A percentile compares a stretch with the other conserved stretches of the same genome.
These are phyloP conservation scores for Tremella yokohamensis DNA, from an alignment of 768 basidiomycete genomes.

Conservation along the genomic window DNA sequence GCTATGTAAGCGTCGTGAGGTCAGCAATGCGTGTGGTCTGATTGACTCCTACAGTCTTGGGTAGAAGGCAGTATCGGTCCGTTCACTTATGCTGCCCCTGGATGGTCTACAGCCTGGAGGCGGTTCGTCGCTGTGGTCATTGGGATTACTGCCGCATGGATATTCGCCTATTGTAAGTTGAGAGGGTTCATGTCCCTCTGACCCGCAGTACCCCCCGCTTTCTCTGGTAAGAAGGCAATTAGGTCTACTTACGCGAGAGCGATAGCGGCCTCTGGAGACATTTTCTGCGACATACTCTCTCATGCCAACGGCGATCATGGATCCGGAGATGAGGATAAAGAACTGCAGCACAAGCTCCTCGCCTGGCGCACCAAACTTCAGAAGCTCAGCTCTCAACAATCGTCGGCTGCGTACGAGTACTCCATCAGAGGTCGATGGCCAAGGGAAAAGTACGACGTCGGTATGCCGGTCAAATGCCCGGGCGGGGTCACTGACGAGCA, in stretches of 20 bases:
- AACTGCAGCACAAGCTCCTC: conserved; percentile 64
- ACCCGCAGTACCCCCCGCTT: conserved; percentile 64
- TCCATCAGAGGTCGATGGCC: conserved; percentile 76
- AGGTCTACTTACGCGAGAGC: conserved; percentile 68
- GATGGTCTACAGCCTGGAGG: conserved; percentile 62
- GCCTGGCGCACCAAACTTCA: conserved; percentile 72
- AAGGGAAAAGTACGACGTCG: conserved; percentile 69
- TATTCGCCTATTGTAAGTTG: conserved; percentile 27
- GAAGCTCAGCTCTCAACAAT: conserved; percentile 54
- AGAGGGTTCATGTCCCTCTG: not conserved
- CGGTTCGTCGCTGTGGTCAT: conserved; percentile 56
- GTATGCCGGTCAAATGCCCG: conserved; percentile 26
- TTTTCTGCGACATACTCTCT: conserved; percentile 73
- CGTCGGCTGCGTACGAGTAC: conserved; percentile 56
- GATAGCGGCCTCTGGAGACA: conserved; percentile 62
- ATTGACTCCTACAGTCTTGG: conserved; percentile 38
- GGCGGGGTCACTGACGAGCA: conserved; percentile 4
- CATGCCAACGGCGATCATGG: conserved; percentile 60
- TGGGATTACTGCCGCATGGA: conserved; percentile 75
- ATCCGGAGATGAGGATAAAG: conserved; percentile 56
- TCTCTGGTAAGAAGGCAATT: conserved; percentile 72
- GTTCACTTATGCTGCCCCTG: conserved; percentile 43
- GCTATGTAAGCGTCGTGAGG: conserved; percentile 50
- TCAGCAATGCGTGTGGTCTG: conserved; percentile 45
- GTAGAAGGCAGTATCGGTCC: conserved; percentile 54